Evolutionary conservation across 2,329 filamentous ascomycete genomes (phyloP).

Genomic region (Alternaria ethzedia): DNA sequence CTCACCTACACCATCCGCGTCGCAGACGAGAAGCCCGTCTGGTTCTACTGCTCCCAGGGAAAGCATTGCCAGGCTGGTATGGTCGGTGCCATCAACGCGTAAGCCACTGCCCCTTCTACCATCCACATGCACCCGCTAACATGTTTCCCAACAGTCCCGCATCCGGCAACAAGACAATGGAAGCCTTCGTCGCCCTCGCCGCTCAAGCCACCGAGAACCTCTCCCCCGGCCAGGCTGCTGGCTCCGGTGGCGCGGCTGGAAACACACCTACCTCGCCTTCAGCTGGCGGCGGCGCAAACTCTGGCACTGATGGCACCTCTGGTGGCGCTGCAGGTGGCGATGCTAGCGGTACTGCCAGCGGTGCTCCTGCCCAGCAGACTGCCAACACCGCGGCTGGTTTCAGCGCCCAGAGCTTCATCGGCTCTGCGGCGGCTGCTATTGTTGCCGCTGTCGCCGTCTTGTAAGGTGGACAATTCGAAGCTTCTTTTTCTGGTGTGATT

Average conservation of each 20-base stretch:
- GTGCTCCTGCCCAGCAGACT: conserved; percentile 32
- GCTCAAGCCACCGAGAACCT: conserved; percentile 50
- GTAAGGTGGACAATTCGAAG: conserved; percentile 12
- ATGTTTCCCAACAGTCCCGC: conserved; percentile 23
- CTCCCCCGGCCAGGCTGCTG: conserved; percentile 46
- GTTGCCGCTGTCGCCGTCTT: conserved; percentile 32
- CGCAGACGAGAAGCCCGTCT: conserved; percentile 73
- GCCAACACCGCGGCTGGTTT: conserved; percentile 31
- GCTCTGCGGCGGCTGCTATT: conserved; percentile 32
- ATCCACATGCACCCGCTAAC: conserved; percentile 22
- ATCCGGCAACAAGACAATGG: conserved; percentile 46
- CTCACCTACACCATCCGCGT: conserved; percentile 75
- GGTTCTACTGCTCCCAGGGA: conserved; percentile 78
- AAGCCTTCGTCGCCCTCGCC: conserved; percentile 46
- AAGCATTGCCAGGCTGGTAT: conserved; percentile 78
- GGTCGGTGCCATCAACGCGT: conserved; percentile 80
- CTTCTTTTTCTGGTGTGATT: not conserved
- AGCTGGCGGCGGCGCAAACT: conserved; percentile 8
- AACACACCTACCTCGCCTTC: conserved; percentile 13
- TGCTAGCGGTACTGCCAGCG: conserved; percentile 16
- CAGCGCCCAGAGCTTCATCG: conserved; percentile 30
- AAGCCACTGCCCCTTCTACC: conserved; percentile 38
- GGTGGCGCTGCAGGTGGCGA: conserved; percentile 11
- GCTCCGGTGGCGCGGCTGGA: conserved; percentile 18
- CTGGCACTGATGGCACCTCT: conserved; percentile 7